Evolutionary conservation across 1,139 yeast genomes (phyloP).

Genomic region (Yamadazyma triangularis): DNA sequence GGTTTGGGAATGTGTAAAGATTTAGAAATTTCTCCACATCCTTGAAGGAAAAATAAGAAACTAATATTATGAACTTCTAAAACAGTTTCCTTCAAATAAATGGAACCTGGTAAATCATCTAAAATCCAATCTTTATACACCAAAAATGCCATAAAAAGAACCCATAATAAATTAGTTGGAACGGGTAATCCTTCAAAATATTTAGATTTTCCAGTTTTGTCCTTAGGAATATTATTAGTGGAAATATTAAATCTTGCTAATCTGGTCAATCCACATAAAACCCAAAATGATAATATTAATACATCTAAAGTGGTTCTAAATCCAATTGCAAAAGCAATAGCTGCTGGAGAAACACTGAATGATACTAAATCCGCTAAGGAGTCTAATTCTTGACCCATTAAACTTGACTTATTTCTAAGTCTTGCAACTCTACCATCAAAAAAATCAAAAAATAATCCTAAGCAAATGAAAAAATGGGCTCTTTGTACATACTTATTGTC

Average conservation of each 20-base stretch:
- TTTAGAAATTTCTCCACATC: constrained; percentile 90
- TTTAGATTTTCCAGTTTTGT: constrained; percentile 72
- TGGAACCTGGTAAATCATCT: constrained; percentile 63
- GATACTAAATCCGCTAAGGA: constrained; percentile 92
- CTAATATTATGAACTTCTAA: constrained; percentile 74
- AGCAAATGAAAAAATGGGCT: constrained; percentile 81
- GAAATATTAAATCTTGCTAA: constrained; percentile 94
- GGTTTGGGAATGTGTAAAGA: constrained; percentile 89
- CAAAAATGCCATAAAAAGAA: constrained; percentile 63
- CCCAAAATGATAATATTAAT: constrained; percentile 74
- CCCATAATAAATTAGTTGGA: constrained; percentile 80
- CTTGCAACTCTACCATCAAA: constrained; percentile 97
- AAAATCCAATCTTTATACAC: constrained; percentile 48
- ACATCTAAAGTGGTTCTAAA: constrained; percentile 81
- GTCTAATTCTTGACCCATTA: constrained; percentile 97
- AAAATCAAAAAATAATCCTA: constrained; percentile 92
- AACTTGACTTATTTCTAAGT: constrained; percentile 82
- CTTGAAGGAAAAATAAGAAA: constrained; percentile 66
- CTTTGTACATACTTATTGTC: constrained; percentile 72
- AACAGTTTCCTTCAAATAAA: constrained; percentile 46
- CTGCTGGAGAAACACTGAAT: constrained; percentile 91
- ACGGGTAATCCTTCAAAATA: constrained; percentile 96
- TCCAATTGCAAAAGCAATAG: constrained; percentile 89
- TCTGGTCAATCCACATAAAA: constrained; percentile 88
- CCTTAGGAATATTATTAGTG: constrained; percentile 89